phyloP scores from a whole-genome alignment of 2,329 filamentous ascomycete species.

The Beauveria asiatica region DNA sequence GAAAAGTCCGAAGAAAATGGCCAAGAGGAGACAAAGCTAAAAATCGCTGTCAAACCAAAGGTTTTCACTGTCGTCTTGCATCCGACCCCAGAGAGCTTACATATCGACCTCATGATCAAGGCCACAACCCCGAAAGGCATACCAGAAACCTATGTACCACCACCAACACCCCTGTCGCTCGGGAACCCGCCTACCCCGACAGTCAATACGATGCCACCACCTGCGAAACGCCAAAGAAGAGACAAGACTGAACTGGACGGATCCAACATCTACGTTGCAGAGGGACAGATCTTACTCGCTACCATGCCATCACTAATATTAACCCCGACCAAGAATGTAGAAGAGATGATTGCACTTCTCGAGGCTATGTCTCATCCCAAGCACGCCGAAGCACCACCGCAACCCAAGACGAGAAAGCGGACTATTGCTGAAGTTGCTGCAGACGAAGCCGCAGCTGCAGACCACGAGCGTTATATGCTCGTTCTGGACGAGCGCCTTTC shows the following conservation, averaged over 20 bases:
- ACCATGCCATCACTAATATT: slow-evolving; percentile 70
- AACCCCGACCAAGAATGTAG: slow-evolving; percentile 61
- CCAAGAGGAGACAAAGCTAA: slow-evolving; percentile 30
- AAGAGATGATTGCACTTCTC: slow-evolving; percentile 63
- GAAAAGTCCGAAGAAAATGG: slow-evolving; percentile 24
- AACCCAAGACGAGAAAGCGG: slow-evolving; percentile 83
- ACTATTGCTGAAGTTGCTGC: slow-evolving; percentile 92
- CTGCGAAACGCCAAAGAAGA: slow-evolving; percentile 60
- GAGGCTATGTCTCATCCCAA: slow-evolving; percentile 67
- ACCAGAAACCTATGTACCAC: slow-evolving; percentile 36
- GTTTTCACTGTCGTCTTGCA: slow-evolving; percentile 75
- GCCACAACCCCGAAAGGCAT: slow-evolving; percentile 56
- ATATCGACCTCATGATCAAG: slow-evolving; percentile 69
- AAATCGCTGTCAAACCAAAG: slow-evolving; percentile 47
- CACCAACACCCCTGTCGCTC: slow-evolving; percentile 56
- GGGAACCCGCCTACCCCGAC: slow-evolving; percentile 53
- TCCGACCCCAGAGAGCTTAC: slow-evolving; percentile 67
- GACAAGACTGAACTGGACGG: slow-evolving; percentile 70
- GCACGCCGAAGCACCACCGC: slow-evolving; percentile 66
- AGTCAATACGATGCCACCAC: slow-evolving; percentile 47
- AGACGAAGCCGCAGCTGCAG: slow-evolving; percentile 84
- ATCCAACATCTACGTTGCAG: slow-evolving; percentile 62
- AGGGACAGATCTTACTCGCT: slow-evolving; percentile 65
- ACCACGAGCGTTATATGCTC: slow-evolving; percentile 87
- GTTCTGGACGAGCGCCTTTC: slow-evolving; percentile 77